phyloP scores from a whole-genome alignment of 2,329 filamentous ascomycete genomes.

The Mycocentrospora acerina region DNA sequence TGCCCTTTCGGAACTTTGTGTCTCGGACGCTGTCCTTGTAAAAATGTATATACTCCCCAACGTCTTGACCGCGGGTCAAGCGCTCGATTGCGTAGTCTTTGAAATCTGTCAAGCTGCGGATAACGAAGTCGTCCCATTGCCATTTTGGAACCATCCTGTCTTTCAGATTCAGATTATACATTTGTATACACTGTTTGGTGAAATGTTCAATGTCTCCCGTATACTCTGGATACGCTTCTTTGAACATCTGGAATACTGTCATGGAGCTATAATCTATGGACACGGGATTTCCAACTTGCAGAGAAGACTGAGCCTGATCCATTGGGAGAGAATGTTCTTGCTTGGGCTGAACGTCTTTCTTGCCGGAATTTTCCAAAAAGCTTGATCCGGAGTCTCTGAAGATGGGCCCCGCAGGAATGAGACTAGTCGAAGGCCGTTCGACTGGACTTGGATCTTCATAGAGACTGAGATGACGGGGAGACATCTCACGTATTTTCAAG shows the following conservation, averaged over 20 bases:
- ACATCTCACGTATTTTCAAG: conserved; percentile 6
- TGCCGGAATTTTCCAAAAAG: too few relatives aligned
- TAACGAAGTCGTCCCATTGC: conserved; percentile 45
- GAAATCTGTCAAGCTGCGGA: conserved; percentile 39
- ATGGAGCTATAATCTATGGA: background rate
- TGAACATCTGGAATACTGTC: conserved; percentile 31
- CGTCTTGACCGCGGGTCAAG: conserved; percentile 22
- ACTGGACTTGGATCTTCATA: conserved; percentile 16
- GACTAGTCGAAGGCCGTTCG: background rate
- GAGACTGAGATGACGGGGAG: conserved; percentile 21
- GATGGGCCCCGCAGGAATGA: background rate
- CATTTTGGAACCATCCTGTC: conserved; percentile 40
- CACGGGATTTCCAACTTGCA: background rate
- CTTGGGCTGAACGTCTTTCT: too few relatives aligned
- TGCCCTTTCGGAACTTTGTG: conserved; percentile 25
- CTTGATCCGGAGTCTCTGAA: background rate
- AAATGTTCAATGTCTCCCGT: conserved; percentile 36
- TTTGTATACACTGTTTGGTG: conserved; percentile 27
- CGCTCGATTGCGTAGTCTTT: conserved; percentile 25
- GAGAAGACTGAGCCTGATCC: background rate
- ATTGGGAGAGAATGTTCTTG: too few relatives aligned
- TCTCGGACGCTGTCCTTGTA: conserved; percentile 37
- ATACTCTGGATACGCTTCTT: conserved; percentile 39
- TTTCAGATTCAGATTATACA: conserved; percentile 28
- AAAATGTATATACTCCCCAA: conserved; percentile 33